A percentile compares a stretch with the other conserved stretches of the same genome.
These are phyloP conservation scores for Oidium heveae DNA, from an alignment of 2,329 filamentous ascomycete genomes.

Conservation along the genomic window DNA sequence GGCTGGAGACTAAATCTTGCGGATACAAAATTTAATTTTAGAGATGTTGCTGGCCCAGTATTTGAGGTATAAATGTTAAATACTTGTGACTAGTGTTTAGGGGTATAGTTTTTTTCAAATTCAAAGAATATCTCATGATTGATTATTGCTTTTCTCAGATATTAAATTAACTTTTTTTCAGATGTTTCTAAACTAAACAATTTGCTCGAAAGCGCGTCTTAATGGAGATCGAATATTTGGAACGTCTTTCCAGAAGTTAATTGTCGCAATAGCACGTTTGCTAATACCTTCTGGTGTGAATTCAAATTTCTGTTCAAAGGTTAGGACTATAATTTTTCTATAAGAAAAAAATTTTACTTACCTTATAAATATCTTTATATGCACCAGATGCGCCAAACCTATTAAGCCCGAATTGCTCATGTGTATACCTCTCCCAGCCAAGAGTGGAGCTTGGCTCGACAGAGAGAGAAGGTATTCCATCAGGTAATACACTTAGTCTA, in stretches of 20 bases:
- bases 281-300: conserved; percentile 92
- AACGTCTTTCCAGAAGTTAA: conserved; percentile 93
- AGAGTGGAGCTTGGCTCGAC: conserved; percentile 94
- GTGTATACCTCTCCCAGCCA: conserved; percentile 96
- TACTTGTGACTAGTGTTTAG: neutral
- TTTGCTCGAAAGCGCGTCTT: conserved; percentile 93
- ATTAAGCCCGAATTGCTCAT: conserved; percentile 99
- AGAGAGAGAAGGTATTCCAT: conserved; percentile 77
- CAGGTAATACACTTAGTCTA: conserved; percentile 73
- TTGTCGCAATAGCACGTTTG: conserved; percentile 77
- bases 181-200: conserved; percentile 37
- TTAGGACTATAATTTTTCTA: conserved; percentile 14
- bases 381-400: conserved; percentile 92
- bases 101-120: too few species aligned
- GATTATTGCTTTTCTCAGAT: neutral
- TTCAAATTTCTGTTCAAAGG: conserved; percentile 62
- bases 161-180: neutral
- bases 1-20: conserved; percentile 41
- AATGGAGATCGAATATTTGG: conserved; percentile 78
- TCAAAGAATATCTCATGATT: too few species aligned
- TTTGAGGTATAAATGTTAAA: neutral
- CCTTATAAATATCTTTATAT: conserved; percentile 95
- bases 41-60: conserved; percentile 26
- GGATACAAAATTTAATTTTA: conserved; percentile 23
- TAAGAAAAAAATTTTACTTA: conserved; percentile 16